Evolutionary conservation across 1,284 basidiomycete genomes (phyloP), one percentile per base, ranked within the genome.

Genomic region (Heterobasidion irregulare): DNA sequence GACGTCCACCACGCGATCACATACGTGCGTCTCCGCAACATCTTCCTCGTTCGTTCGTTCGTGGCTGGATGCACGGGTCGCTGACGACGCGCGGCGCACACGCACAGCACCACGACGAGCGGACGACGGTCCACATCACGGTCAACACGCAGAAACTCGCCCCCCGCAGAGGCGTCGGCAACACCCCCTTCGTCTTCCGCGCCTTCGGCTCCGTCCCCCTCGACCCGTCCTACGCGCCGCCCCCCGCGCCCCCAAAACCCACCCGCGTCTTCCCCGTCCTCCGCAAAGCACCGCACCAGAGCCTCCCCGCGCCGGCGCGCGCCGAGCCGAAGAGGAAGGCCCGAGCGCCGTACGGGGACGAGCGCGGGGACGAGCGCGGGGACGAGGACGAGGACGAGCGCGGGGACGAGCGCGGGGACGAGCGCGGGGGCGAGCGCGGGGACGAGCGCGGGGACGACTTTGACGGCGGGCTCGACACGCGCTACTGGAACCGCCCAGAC

Each of bases 21-120:
- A 55, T 87, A 86, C 62, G 84, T 87, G 61, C 57, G 82, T 73
- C 47, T n/a, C n/a, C n/a, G n/a, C n/a, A n/a, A n/a, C n/a, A n/a
- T n/a, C n/a, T n/a, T n/a, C n/a, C n/a, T n/a, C n/a, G n/a, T n/a
- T n/a, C n/a, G n/a, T n/a, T n/a, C n/a, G n/a, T n/a, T n/a, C n/a
- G n/a, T n/a, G n/a, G n/a, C n/a, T n/a, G n/a, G n/a, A n/a, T n/a
- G n/a, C n/a, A n/a, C n/a, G n/a, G n/a, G n/a, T n/a, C n/a, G n/a
- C n/a, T n/a, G n/a, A n/a, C n/a, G n/a, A 36, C 41, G 26, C 5
- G 26, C 26, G 26, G 26, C 4, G 61, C 56, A 1, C 58, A 86
- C n/a, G n/a, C n/a, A n/a, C n/a, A n/a, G 83, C 72, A 79, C 61
- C 83, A 86, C 59, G 71, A 75, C 13, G 67, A 72, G 0, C 67